A percentile compares a stretch with the other conserved stretches of the same genome.
Conservation (phyloP, 1,284 basidiomycete genomes). For the Fistulina hepatica region DNA sequence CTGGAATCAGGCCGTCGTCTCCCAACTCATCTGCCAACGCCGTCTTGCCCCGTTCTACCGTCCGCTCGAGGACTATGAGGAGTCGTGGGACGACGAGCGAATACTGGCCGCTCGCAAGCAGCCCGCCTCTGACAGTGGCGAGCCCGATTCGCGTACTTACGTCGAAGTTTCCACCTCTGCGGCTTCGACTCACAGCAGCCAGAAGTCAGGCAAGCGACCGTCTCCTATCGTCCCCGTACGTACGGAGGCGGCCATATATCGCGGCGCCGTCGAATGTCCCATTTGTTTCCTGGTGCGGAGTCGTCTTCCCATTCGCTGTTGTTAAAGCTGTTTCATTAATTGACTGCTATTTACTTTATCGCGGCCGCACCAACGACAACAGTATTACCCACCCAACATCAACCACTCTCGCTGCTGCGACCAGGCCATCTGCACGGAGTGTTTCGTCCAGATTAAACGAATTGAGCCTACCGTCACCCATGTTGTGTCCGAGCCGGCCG, state of each 20-base stretch:
- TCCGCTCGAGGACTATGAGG: slow-evolving; percentile 87
- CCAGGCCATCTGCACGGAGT: slow-evolving; percentile 98
- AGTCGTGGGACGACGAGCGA: slow-evolving; percentile 75
- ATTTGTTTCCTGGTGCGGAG: slow-evolving; percentile 92
- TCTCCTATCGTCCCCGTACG: too few species aligned
- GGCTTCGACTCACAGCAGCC: slow-evolving; percentile 21
- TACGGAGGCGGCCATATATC: slow-evolving; percentile 72
- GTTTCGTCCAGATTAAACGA: slow-evolving; percentile 98
- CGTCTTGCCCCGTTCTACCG: slow-evolving; percentile 93
- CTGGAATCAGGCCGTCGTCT: slow-evolving; percentile 84
- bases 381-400: slow-evolving; percentile 94
- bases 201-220: slow-evolving; percentile 39
- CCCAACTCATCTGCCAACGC: slow-evolving; percentile 78
- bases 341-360: slow-evolving; percentile 17
- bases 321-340: slow-evolving; percentile 16
- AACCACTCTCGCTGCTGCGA: slow-evolving; percentile 96
- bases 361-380: slow-evolving; percentile 5
- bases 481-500: slow-evolving; percentile 86
- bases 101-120: slow-evolving; percentile 70
- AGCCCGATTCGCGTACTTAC: slow-evolving; percentile 22
- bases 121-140: slow-evolving; percentile 31
- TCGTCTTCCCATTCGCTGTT: slow-evolving; percentile 11
- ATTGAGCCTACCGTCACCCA: slow-evolving; percentile 89
- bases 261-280: slow-evolving; percentile 91
- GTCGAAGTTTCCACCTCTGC: slow-evolving; percentile 23